Evolutionary conservation across 495 filamentous ascomycete genomes (phyloP), one percentile per base, ranked within the genome.

Genomic region (Hypoxylon rickii): DNA sequence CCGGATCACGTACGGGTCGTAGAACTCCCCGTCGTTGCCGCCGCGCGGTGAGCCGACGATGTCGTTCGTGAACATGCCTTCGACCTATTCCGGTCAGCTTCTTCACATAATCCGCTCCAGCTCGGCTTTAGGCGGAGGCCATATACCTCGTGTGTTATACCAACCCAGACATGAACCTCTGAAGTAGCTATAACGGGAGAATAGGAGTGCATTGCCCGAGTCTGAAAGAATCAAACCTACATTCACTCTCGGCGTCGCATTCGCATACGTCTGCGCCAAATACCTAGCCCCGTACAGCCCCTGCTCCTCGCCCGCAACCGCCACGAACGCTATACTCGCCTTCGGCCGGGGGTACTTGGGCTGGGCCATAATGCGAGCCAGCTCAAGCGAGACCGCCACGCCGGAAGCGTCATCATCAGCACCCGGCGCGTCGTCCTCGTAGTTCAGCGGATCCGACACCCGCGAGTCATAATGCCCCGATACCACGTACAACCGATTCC

Each of bases 291-390:
- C 80, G 44, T 77, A 81, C 0, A 80, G 66, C 19, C 64, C 69
- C 59, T 83, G 80, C 43, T 83, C 80, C 66, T 83, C 80, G 3
- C 76, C 80, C 1, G 80, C 76, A 6, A 76, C 73, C 5, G 80
- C 80, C 4, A 66, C 77, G 36, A 83, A 76, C 29, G 79, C 73
- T 45, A 83, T 77, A 20, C 77, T 82, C 6, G 77, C 73, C 46
- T 66, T 70, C 6, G 78, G 78, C 3, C 47, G 21, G 1, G 58
- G 58, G 21, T 63, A 63, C 17, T 67, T 29, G 11, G 66, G 59
- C 12, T 60, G 66, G 7, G 79, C 73, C 54, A 76, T 63, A 29
- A 82, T 68, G 10, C 79, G 70, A 7, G 75, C 74, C 7, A 83
- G 63, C 64, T 83, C 79, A 52, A 82, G 69, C 2, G 70, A 70